Conservation (phyloP, 805 yeast species). For the Candida palmyrensis region DNA sequence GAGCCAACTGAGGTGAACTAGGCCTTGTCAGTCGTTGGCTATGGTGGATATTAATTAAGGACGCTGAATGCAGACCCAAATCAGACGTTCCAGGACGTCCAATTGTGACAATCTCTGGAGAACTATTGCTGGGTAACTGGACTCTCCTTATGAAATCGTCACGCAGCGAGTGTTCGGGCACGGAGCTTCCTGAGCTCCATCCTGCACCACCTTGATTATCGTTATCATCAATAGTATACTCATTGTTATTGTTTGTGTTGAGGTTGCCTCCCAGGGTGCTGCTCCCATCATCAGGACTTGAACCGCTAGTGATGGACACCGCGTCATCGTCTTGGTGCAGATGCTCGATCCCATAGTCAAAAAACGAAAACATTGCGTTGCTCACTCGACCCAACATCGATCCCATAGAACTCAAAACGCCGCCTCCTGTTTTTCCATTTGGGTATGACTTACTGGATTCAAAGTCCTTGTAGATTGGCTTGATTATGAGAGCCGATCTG, state of each 20-base stretch:
- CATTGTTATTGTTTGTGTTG: too few species aligned
- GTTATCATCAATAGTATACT: too few species aligned
- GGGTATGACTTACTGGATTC: conserved; percentile 7
- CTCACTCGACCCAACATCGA: conserved; percentile 11
- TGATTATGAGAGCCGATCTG: conserved; percentile 68
- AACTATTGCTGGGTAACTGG: not conserved
- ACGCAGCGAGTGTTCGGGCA: not conserved
- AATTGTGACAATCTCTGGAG: conserved; percentile 2
- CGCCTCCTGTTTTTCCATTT: conserved; percentile 5
- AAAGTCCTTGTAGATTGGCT: conserved; percentile 44
- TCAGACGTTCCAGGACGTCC: not conserved
- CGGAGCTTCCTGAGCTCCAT: conserved; percentile 1
- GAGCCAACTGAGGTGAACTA: too few species aligned
- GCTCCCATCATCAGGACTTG: too few species aligned
- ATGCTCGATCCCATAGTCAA: conserved; percentile 36
- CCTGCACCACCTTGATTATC: not conserved
- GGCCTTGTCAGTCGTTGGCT: too few species aligned
- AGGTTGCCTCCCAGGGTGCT: too few species aligned
- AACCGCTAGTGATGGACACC: too few species aligned
- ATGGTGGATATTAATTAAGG: conserved; percentile 2
- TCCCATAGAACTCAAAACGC: conserved; percentile 7
- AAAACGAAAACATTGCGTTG: conserved; percentile 33
- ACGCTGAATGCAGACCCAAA: conserved; percentile 1
- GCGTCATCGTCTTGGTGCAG: not conserved
- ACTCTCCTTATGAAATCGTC: not conserved